Conservation (phyloP, 176 grass and related monocot species). For the Musa itinerans region DNA sequence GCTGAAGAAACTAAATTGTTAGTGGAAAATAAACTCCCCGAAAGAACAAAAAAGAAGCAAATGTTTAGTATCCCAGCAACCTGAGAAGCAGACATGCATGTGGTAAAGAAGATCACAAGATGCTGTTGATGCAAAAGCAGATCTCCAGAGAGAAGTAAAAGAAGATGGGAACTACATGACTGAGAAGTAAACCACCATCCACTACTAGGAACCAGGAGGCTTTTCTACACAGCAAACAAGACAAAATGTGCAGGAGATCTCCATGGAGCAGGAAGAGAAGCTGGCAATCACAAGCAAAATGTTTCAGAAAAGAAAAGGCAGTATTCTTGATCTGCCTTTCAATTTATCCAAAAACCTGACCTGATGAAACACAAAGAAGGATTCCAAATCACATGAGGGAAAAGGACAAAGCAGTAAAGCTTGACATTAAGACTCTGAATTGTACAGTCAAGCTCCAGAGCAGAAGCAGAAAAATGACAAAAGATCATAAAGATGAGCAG, state of each 20-base stretch:
- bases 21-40: neutral
- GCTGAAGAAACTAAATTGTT: neutral
- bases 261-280: no score
- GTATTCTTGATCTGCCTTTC: neutral
- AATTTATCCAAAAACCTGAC: neutral
- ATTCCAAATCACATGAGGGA: neutral
- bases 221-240: no score
- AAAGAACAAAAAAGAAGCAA: neutral
- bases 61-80: neutral
- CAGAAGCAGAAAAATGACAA: slow-evolving; percentile 6
- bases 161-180: neutral
- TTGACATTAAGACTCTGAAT: neutral
- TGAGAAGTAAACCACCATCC: neutral
- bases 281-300: neutral
- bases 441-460: neutral
- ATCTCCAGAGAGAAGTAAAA: neutral
- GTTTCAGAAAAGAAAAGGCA: neutral
- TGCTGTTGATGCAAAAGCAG: neutral
- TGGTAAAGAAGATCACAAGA: neutral
- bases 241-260: no score
- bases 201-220: no score
- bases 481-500: neutral
- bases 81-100: neutral
- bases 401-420: neutral
- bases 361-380: neutral